Conservation (phyloP, 345 rosid genomes). For the Geranium brycei region DNA sequence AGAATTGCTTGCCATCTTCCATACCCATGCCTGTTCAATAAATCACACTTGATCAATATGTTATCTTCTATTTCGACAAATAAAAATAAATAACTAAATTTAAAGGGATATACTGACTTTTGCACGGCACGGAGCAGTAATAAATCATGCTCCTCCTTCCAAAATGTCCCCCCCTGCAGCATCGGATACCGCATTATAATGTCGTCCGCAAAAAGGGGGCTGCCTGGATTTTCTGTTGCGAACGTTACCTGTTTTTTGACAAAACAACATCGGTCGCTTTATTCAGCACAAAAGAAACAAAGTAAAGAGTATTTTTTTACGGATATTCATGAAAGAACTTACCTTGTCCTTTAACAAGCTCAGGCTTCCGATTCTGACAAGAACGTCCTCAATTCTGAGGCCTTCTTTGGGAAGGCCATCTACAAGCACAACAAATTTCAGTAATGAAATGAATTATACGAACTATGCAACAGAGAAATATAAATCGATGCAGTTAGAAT, state of each 20-base stretch:
- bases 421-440: slow-evolving; percentile 23
- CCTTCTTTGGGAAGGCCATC: slow-evolving; percentile 99
- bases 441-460: slow-evolving; percentile 2
- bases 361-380: slow-evolving; percentile 65
- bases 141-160: slow-evolving; percentile 90
- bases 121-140: slow-evolving; percentile 63
- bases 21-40: too few species aligned
- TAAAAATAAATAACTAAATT: not conserved
- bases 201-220: slow-evolving; percentile 50
- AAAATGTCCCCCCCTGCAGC: slow-evolving; percentile 65
- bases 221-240: slow-evolving; percentile 40
- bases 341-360: slow-evolving; percentile 66
- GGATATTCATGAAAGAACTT: slow-evolving; percentile 11
- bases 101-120: slow-evolving; percentile 40
- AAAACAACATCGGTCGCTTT: too few species aligned
- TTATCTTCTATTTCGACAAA: too few species aligned
- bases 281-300: too few species aligned
- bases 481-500: slow-evolving; percentile 10
- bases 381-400: slow-evolving; percentile 79
- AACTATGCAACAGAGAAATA: slow-evolving; percentile 4
- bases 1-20: too few species aligned
- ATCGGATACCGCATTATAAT: slow-evolving; percentile 58
- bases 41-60: too few species aligned
- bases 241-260: slow-evolving; percentile 34
- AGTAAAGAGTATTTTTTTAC: too few species aligned